Evolutionary conservation across 176 grass and related monocot species (phyloP), one percentile per base, ranked within the genome.

Genomic region (Oryza nivara): DNA sequence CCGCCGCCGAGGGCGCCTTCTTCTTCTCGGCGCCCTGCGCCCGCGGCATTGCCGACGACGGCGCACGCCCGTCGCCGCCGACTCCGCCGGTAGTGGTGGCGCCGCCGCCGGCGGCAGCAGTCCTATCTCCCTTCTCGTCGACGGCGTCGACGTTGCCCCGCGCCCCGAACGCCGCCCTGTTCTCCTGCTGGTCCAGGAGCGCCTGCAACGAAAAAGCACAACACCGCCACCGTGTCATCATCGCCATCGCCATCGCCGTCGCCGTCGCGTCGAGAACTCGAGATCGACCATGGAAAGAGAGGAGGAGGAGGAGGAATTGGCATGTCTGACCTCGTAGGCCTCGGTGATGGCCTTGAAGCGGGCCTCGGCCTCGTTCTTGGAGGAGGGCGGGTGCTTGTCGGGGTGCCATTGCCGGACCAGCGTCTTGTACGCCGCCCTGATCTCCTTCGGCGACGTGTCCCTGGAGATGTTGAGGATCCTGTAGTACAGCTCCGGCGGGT

Each of bases 391-490:
- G 88, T 94, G 95, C 84, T 92, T 97, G 88, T 97, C 95, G 32
- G 95, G 95, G 83, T 97, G 95, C 92, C 95, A 97, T 75, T 92
- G 94, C 45, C 88, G 87, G 5, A 60, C 92, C 36, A 98, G 86
- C 15, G 20, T 75, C 60, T 70, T 71, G 88, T 92, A 95, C 14
- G 95, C 92, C 28, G 84, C 81, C 82, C 92, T 81, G 88, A 98
- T 83, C 22, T 91, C 85, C 73, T 90, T 91, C 25, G 88, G 83
- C 26, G 89, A 85, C 61, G 92, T 91, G 84, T 90, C 83, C 74
- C 46, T 87, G 63, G 89, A 75, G 67, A 95, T 76, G 82, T 83
- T 83, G 20, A 98, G 95, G 48, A 89, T 83, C 74, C 90, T 74
- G 89, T 84, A 89, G 85, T 95, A 93, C 14, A 92, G 68, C 61